Evolutionary conservation across 2,329 filamentous ascomycete species (phyloP).

Genomic region (Mycocentrospora acerina): DNA sequence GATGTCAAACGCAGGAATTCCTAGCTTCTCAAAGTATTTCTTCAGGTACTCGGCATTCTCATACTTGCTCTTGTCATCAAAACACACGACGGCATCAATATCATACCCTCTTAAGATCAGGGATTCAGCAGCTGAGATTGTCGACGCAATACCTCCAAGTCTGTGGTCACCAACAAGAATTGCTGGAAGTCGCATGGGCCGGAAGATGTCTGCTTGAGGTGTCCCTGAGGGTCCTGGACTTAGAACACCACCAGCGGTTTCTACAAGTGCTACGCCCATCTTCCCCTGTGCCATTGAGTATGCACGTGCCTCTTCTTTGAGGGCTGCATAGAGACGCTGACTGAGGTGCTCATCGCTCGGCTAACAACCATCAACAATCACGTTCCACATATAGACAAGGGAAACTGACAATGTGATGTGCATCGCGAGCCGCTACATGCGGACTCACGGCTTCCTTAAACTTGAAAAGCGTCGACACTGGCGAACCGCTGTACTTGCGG

Average conservation of each 20-base stretch:
- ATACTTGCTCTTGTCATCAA: constrained; percentile 63
- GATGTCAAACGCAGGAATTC: constrained; percentile 60
- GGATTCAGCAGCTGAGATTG: constrained; percentile 79
- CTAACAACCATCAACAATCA: constrained; percentile 14
- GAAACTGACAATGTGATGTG: constrained; percentile 20
- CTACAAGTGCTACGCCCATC: constrained; percentile 60
- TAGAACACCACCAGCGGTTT: constrained; percentile 81
- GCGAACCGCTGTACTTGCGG: constrained; percentile 56
- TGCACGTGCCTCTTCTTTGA: constrained; percentile 14
- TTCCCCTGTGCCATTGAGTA: constrained; percentile 1
- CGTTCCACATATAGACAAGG: neutral
- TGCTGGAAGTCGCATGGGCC: constrained; percentile 70
- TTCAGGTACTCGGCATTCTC: constrained; percentile 68
- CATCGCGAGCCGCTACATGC: constrained; percentile 64
- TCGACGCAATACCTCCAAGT: constrained; percentile 77
- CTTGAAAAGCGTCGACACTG: constrained; percentile 66
- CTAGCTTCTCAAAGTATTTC: constrained; percentile 63
- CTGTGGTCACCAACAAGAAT: constrained; percentile 74
- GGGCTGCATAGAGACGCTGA: constrained; percentile 15
- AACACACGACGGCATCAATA: constrained; percentile 68
- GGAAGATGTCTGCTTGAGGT: constrained; percentile 76
- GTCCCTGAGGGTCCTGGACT: constrained; percentile 76
- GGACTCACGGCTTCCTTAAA: constrained; percentile 76
- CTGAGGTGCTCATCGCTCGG: constrained; percentile 26
- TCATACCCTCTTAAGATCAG: constrained; percentile 77